phyloP scores from a whole-genome alignment of 2,329 filamentous ascomycete genomes.

The Fusarium hainanense region DNA sequence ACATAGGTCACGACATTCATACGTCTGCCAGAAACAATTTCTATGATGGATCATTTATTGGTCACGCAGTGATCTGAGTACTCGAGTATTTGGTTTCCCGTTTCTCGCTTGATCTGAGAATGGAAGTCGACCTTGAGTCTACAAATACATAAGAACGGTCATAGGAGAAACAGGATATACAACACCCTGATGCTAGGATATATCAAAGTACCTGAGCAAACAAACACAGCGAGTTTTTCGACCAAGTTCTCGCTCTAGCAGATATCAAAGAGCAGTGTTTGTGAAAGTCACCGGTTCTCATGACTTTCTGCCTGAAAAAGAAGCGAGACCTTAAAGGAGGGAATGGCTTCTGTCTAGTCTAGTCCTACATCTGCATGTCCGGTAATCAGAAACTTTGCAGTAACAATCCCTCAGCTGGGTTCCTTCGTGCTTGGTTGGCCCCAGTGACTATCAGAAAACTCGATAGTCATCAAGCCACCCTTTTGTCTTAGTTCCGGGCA shows the following conservation, averaged over 20 bases:
- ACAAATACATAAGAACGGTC: background rate
- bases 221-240: background rate
- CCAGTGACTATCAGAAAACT: background rate
- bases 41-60: accelerated
- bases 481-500: background rate
- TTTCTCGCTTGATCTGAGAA: background rate
- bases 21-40: background rate
- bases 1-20: too few relatives aligned
- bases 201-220: accelerated
- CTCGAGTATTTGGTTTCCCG: accelerated
- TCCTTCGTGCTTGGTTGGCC: background rate
- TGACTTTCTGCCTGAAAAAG: background rate
- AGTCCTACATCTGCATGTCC: background rate
- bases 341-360: accelerated
- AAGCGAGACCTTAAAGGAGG: background rate
- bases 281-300: background rate
- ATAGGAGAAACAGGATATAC: background rate
- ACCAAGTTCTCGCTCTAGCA: background rate
- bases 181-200: background rate
- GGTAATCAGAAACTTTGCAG: too few relatives aligned
- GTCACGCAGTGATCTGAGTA: background rate
- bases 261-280: background rate
- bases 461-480: background rate
- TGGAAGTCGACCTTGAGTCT: accelerated
- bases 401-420: background rate